phyloP scores from a whole-genome alignment of 768 basidiomycete species.

The Pleurotus cornucopiae region DNA sequence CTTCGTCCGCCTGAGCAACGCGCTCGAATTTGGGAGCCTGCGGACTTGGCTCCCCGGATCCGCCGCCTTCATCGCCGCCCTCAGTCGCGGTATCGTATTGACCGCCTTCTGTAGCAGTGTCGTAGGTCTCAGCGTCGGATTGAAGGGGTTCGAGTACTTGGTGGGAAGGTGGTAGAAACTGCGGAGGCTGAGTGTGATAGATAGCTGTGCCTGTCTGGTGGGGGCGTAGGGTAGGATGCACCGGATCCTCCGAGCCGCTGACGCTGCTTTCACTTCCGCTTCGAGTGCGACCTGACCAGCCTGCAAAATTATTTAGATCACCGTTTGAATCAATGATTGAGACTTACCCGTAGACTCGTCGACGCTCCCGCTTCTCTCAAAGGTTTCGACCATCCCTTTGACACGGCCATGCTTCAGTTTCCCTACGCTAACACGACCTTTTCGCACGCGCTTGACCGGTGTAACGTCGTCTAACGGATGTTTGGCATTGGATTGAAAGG shows the following conservation, averaged over 20 bases:
- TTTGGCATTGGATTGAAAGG: slow-evolving; percentile 2
- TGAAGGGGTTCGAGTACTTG: slow-evolving; percentile 1
- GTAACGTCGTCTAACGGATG: neutral
- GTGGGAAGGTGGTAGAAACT: slow-evolving; percentile 1
- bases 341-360: slow-evolving; percentile 10
- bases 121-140: slow-evolving; percentile 4
- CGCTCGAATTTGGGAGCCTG: neutral
- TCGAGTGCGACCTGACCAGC: neutral
- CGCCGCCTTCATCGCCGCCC: slow-evolving; percentile 2
- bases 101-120: neutral
- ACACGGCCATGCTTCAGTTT: slow-evolving; percentile 20
- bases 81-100: neutral
- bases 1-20: neutral
- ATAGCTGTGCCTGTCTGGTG: slow-evolving; percentile 2
- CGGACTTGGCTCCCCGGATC: neutral
- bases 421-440: neutral
- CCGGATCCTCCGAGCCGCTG: neutral
- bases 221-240: neutral
- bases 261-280: slow-evolving; percentile 9
- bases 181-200: slow-evolving; percentile 2
- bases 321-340: neutral
- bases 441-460: neutral
- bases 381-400: slow-evolving; percentile 22
- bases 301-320: neutral
- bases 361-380: slow-evolving; percentile 19